Percentiles rank a stretch among this genome's conserved stretches.
phyloP scores from a whole-genome alignment of 2,329 filamentous ascomycete species.

The Colletotrichum cuscutae region DNA sequence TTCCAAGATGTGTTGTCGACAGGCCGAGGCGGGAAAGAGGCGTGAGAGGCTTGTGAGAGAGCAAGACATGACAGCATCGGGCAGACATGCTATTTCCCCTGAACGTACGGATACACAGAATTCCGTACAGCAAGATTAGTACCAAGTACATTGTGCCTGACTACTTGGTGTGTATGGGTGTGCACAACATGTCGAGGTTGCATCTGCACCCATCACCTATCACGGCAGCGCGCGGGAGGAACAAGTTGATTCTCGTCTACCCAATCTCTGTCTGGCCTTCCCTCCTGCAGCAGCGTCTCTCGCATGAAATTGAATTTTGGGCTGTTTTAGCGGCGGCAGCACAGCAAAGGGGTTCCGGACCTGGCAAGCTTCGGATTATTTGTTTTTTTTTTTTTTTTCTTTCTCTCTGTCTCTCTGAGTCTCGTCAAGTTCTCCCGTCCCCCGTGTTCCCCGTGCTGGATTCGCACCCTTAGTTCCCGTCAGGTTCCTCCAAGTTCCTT shows the following conservation, averaged over 20 bases:
- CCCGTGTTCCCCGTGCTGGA: not conserved
- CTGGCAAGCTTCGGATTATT: not conserved
- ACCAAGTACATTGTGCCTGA: slow-evolving; percentile 17
- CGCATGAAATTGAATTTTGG: slow-evolving; percentile 13
- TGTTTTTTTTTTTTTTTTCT: not conserved
- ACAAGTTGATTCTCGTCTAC: not conserved
- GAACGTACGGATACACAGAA: not conserved
- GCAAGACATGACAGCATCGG: not conserved
- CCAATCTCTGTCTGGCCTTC: slow-evolving; percentile 15
- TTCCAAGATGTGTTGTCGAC: not conserved
- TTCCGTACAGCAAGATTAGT: not conserved
- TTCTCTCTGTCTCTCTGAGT: not conserved
- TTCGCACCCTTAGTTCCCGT: not conserved
- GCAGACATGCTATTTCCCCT: slow-evolving; percentile 6
- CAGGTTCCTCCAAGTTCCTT: not conserved
- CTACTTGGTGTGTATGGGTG: not conserved
- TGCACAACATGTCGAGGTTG: slow-evolving; percentile 17
- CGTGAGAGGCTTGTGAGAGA: not conserved
- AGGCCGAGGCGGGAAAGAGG: not conserved
- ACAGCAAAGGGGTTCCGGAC: slow-evolving; percentile 16
- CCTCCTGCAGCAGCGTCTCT: slow-evolving; percentile 19
- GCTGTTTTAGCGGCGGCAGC: slow-evolving; percentile 13
- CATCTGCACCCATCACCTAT: slow-evolving; percentile 1
- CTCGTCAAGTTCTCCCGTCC: not conserved
- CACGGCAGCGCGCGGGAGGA: not conserved